phyloP scores from a whole-genome alignment of 2,329 filamentous ascomycete species.

The Annulohypoxylon truncatum region DNA sequence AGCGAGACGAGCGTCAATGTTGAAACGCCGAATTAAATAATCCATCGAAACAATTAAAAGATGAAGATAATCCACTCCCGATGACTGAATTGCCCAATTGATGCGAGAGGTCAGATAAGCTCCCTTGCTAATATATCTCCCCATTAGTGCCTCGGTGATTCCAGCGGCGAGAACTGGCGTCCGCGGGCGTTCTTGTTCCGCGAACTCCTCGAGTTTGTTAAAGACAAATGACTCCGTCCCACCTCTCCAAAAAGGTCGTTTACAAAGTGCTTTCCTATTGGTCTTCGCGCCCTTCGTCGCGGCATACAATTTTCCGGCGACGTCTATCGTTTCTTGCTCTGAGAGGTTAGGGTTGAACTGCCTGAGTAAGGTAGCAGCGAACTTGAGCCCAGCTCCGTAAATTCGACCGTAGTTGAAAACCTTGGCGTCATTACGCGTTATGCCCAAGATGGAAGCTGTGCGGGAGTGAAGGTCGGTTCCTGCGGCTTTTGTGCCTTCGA shows the following conservation, averaged over 20 bases:
- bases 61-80: conserved; percentile 96
- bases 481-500: conserved; percentile 93
- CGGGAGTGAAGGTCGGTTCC: conserved; percentile 95
- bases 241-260: conserved; percentile 89
- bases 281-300: conserved; percentile 93
- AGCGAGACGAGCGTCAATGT: conserved; percentile 83
- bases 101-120: conserved; percentile 96
- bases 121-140: conserved; percentile 85
- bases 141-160: conserved; percentile 95
- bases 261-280: conserved; percentile 75
- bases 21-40: conserved; percentile 86
- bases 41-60: conserved; percentile 95
- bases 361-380: conserved; percentile 87
- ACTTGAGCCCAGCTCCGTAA: conserved; percentile 96
- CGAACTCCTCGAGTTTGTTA: conserved; percentile 97
- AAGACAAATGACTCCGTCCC: conserved; percentile 98
- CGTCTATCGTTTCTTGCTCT: conserved; percentile 80
- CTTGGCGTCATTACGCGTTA: conserved; percentile 94
- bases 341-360: conserved; percentile 92
- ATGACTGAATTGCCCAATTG: conserved; percentile 99
- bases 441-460: conserved; percentile 90
- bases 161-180: conserved; percentile 94
- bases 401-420: conserved; percentile 99
- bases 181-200: conserved; percentile 88
- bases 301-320: conserved; percentile 83